These are phyloP conservation scores for Mikania micrantha DNA, from an alignment of 129 eudicot species.

Conservation along the genomic window DNA sequence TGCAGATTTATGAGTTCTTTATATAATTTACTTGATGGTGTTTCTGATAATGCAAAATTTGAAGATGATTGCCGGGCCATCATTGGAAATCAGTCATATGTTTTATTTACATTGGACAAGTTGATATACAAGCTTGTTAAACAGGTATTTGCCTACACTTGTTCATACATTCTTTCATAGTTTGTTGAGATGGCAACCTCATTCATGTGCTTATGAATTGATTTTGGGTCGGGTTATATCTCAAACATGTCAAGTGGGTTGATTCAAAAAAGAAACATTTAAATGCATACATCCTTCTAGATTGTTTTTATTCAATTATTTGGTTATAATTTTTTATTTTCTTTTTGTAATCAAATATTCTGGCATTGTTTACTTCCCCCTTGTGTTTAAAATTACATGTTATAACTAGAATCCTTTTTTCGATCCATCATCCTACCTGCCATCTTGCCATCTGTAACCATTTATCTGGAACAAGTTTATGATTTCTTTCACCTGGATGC, in stretches of 20 bases:
- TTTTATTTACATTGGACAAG: conserved; percentile 90
- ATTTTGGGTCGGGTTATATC: neutral
- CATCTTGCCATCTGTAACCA: neutral
- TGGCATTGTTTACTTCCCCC: neutral
- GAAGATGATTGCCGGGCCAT: conserved; percentile 96
- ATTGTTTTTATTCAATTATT: neutral
- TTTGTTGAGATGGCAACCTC: neutral
- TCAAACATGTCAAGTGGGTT: neutral
- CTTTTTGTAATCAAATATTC: neutral
- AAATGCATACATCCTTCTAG: neutral
- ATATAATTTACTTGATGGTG: conserved; percentile 83
- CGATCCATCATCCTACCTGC: neutral
- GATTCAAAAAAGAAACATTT: neutral
- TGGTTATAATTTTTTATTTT: neutral
- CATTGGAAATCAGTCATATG: conserved; percentile 91
- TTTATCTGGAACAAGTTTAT: neutral
- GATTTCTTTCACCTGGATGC: conserved; percentile 22
- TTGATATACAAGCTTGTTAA: conserved; percentile 85
- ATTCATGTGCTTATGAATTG: neutral
- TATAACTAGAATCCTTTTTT: neutral
- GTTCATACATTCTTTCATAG: neutral
- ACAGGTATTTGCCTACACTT: conserved; percentile 48
- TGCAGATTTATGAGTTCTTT: conserved; percentile 82
- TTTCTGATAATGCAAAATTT: conserved; percentile 75
- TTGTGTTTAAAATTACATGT: neutral